Conservation (phyloP, 2,329 filamentous ascomycete species). For the Verticillium isaacii region DNA sequence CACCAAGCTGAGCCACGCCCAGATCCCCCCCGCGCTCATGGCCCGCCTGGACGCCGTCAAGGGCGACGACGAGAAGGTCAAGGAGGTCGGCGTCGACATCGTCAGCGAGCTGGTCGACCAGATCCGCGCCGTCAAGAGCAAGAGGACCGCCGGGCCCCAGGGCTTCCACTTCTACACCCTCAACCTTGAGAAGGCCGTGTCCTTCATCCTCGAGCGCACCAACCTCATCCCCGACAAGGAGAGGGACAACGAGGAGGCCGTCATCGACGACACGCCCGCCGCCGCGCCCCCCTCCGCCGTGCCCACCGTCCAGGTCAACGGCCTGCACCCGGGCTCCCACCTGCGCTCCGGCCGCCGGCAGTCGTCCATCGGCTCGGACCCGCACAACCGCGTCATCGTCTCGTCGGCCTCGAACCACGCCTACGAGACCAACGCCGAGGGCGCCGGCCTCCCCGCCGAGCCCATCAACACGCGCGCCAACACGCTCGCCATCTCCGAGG, state of each 20-base stretch:
- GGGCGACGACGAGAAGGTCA: slow-evolving; percentile 76
- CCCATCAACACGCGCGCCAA: slow-evolving; percentile 75
- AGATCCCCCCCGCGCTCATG: slow-evolving; percentile 67
- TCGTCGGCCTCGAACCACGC: slow-evolving; percentile 58
- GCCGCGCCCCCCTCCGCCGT: slow-evolving; percentile 29
- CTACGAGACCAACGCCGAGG: slow-evolving; percentile 69
- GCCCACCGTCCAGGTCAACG: slow-evolving; percentile 49
- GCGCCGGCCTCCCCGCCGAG: slow-evolving; percentile 71
- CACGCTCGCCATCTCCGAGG: slow-evolving; percentile 89
- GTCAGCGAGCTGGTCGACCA: slow-evolving; percentile 77
- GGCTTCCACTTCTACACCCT: slow-evolving; percentile 98
- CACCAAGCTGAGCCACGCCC: slow-evolving; percentile 89
- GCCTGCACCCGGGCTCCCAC: slow-evolving; percentile 24
- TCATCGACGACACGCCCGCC: slow-evolving; percentile 37
- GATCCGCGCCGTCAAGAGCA: slow-evolving; percentile 61
- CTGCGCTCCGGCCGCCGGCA: slow-evolving; percentile 51
- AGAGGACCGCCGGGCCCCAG: slow-evolving; percentile 50
- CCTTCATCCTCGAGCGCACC: slow-evolving; percentile 83
- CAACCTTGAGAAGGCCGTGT: slow-evolving; percentile 93
- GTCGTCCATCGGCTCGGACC: slow-evolving; percentile 78
- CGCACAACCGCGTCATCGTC: slow-evolving; percentile 83
- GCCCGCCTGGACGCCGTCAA: slow-evolving; percentile 67
- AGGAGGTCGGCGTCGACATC: slow-evolving; percentile 75
- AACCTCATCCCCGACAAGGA: slow-evolving; percentile 68
- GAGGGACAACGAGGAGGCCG: slow-evolving; percentile 47